Evolutionary conservation across 371 early-diverging fungal genomes (phyloP).

Genomic region (Mortierella sp.): DNA sequence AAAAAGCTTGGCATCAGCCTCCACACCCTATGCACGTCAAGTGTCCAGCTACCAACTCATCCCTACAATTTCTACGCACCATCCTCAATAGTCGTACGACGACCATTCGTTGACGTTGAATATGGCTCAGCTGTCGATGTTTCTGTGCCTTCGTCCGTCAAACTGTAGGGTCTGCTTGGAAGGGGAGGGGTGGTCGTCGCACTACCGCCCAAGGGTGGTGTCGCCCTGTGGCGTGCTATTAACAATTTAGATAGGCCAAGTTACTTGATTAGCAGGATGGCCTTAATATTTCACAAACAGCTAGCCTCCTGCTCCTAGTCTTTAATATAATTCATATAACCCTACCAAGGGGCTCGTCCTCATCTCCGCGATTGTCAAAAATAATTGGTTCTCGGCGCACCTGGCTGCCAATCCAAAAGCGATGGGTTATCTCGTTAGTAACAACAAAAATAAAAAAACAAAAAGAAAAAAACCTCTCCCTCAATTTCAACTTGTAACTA

Average conservation of each 20-base stretch:
- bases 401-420: neutral
- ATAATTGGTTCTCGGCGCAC: conserved; percentile 28
- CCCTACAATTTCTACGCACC: conserved; percentile 18
- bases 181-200: conserved; percentile 27
- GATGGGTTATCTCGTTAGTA: neutral
- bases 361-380: conserved; percentile 33
- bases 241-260: neutral
- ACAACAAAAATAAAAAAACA: neutral
- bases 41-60: neutral
- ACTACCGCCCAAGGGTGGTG: conserved; percentile 29
- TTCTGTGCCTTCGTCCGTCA: neutral
- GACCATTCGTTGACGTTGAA: conserved; percentile 9
- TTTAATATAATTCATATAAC: neutral
- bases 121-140: conserved; percentile 6
- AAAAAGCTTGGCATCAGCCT: conserved; percentile 29
- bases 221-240: conserved; percentile 44
- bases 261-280: neutral
- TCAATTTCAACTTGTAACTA: conserved; percentile 12
- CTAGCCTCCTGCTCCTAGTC: neutral
- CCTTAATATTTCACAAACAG: too few species aligned
- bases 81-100: conserved; percentile 44
- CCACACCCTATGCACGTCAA: too few species aligned
- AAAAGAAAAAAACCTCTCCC: neutral
- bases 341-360: conserved; percentile 54
- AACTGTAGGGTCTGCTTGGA: conserved; percentile 30